These are phyloP conservation scores for Solanum boliviense DNA, from an alignment of 257 asterid species.

Conservation along the genomic window DNA sequence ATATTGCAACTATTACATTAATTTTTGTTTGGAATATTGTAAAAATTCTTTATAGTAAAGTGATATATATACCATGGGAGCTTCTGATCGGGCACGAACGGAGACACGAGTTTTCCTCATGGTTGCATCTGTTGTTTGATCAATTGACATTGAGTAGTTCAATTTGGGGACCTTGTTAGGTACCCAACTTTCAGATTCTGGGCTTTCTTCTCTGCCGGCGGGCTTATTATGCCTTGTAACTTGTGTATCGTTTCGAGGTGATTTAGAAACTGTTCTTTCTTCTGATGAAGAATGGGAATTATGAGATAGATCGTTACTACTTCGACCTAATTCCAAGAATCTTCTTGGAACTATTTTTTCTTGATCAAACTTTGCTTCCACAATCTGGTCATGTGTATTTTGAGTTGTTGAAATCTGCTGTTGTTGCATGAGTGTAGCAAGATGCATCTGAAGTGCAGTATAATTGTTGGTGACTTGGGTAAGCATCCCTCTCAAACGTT, in stretches of 20 bases:
- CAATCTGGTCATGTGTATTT: constrained; percentile 5
- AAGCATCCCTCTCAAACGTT: constrained; percentile 64
- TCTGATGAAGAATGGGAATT: constrained; percentile 42
- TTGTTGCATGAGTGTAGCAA: constrained; percentile 32
- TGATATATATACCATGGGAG: constrained; percentile 30
- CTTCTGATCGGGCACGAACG: constrained; percentile 93
- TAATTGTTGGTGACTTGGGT: constrained; percentile 53
- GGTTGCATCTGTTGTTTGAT: constrained; percentile 55
- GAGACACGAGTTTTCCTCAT: constrained; percentile 95
- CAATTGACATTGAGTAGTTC: constrained; percentile 20
- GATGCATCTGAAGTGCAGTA: constrained; percentile 52
- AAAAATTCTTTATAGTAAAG: not conserved
- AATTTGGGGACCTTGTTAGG: constrained; percentile 39
- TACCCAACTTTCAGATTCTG: constrained; percentile 58
- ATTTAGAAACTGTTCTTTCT: constrained; percentile 63
- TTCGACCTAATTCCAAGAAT: constrained; percentile 45
- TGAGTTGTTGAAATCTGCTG: constrained; percentile 6
- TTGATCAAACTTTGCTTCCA: not conserved
- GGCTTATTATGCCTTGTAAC: constrained; percentile 6
- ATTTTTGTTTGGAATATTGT: not conserved
- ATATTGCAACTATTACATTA: not conserved
- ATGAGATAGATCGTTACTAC: constrained; percentile 31
- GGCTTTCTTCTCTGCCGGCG: constrained; percentile 50
- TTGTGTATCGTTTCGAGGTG: constrained; percentile 27
- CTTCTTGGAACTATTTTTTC: constrained; percentile 24